phyloP scores from a whole-genome alignment of 1,139 yeast species.

The Hansenula sp. region DNA sequence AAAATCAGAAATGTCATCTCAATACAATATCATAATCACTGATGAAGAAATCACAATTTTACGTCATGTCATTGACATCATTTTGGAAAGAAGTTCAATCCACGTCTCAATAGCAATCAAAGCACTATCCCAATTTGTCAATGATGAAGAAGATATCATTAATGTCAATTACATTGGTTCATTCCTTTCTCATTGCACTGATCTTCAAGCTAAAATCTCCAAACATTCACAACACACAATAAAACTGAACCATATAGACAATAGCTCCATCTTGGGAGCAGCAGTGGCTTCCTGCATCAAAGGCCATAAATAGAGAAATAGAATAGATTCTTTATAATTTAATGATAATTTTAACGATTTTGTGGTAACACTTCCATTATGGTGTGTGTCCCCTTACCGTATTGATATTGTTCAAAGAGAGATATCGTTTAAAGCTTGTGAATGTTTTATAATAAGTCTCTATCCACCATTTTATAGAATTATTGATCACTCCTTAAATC shows the following conservation, averaged over 20 bases:
- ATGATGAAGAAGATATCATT: conserved; percentile 1
- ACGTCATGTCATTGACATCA: conserved; percentile 9
- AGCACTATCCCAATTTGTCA: conserved; percentile 19
- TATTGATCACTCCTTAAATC: too few relatives aligned
- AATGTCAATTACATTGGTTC: conserved; percentile 29
- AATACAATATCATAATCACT: neutral
- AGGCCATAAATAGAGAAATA: neutral
- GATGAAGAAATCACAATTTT: conserved; percentile 3
- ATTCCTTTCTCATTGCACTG: conserved; percentile 23
- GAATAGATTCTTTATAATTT: neutral
- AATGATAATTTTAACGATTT: too few relatives aligned
- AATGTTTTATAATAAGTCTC: too few relatives aligned
- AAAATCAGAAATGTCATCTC: neutral
- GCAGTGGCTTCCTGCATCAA: conserved; percentile 19
- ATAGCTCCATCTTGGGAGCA: conserved; percentile 28
- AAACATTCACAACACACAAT: conserved; percentile 14
- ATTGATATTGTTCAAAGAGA: too few relatives aligned
- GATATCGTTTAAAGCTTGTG: too few relatives aligned
- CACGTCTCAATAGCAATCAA: conserved; percentile 20
- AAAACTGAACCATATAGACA: conserved; percentile 18
- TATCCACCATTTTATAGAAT: too few relatives aligned
- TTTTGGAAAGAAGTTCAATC: conserved; percentile 24
- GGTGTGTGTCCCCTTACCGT: too few relatives aligned
- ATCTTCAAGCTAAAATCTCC: conserved; percentile 20
- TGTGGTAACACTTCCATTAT: too few relatives aligned